phyloP scores from a whole-genome alignment of 1,284 basidiomycete species.

The Cronartium ribicola region DNA sequence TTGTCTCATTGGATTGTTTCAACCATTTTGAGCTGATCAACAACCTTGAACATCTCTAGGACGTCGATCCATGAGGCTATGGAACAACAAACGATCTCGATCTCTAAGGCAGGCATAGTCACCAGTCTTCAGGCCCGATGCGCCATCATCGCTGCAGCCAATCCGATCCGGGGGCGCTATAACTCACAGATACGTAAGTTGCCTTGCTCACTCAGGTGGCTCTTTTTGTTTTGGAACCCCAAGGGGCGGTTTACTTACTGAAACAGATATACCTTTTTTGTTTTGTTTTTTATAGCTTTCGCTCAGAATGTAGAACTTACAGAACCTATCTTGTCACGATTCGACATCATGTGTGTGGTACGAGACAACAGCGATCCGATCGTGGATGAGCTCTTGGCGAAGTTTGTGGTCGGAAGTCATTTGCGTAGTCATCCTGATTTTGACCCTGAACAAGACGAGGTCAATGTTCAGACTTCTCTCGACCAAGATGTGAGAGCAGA shows the following conservation, averaged over 20 bases:
- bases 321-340: slow-evolving; percentile 97
- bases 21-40: not conserved
- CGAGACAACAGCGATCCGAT: slow-evolving; percentile 97
- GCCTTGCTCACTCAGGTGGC: not conserved
- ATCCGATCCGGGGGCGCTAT: slow-evolving; percentile 91
- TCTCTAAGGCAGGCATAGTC: slow-evolving; percentile 97
- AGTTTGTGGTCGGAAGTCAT: slow-evolving; percentile 96
- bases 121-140: slow-evolving; percentile 94
- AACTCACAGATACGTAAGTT: slow-evolving; percentile 75
- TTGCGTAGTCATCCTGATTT: slow-evolving; percentile 90
- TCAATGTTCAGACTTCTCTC: slow-evolving; percentile 77
- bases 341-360: slow-evolving; percentile 96
- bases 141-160: slow-evolving; percentile 94
- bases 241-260: not conserved
- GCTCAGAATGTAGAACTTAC: slow-evolving; percentile 98
- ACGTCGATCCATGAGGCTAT: slow-evolving; percentile 99
- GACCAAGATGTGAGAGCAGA: slow-evolving; percentile 75
- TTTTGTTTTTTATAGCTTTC: slow-evolving; percentile 59
- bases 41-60: slow-evolving; percentile 52
- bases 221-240: not conserved
- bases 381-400: slow-evolving; percentile 89
- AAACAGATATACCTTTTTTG: not conserved
- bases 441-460: slow-evolving; percentile 76
- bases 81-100: slow-evolving; percentile 99
- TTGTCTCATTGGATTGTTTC: too few species aligned